phyloP scores from a whole-genome alignment of 306 rosid species.

The Ceratonia siliqua region DNA sequence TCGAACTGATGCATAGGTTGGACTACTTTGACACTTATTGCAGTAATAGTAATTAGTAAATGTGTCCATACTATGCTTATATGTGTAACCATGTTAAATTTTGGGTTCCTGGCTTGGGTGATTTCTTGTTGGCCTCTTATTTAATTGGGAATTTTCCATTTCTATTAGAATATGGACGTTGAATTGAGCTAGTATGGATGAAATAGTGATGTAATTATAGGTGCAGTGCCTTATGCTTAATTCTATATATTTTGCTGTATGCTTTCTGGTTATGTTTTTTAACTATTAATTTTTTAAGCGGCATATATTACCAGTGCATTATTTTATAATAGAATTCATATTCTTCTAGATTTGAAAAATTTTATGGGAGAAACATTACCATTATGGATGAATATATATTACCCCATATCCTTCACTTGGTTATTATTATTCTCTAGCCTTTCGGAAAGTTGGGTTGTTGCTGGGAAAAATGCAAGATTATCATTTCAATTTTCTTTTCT shows the following conservation, averaged over 20 bases:
- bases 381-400: too few species aligned
- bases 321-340: conserved; percentile 2
- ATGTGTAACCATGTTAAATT: not conserved
- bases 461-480: too few species aligned
- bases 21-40: not conserved
- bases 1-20: too few species aligned
- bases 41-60: not conserved
- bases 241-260: not conserved
- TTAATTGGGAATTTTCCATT: not conserved
- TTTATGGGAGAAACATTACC: not conserved
- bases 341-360: not conserved
- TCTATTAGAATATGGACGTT: not conserved
- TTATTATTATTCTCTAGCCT: too few species aligned
- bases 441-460: too few species aligned
- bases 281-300: not conserved
- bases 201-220: conserved; percentile 4
- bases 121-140: not conserved
- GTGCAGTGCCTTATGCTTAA: not conserved
- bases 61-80: not conserved
- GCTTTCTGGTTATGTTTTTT: not conserved
- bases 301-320: not conserved
- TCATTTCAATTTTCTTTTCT: too few species aligned
- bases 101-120: not conserved
- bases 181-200: not conserved
- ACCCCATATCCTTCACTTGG: too few species aligned